Conservation (phyloP, 192 early-diverging fungal species). For the Endogone sp. region DNA sequence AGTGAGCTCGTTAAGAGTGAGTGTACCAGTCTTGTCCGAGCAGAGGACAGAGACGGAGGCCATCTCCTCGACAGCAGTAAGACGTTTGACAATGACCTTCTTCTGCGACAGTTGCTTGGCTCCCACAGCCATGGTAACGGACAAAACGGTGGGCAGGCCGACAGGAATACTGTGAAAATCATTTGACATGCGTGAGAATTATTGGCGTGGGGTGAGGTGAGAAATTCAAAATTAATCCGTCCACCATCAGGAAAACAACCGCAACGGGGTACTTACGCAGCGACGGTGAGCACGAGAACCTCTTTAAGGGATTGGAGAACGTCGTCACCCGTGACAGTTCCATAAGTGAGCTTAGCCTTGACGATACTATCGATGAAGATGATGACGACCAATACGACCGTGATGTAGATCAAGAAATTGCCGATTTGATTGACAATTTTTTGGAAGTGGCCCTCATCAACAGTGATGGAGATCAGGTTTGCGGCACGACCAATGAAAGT, state of each 20-base stretch:
- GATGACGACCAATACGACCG: conserved; percentile 64
- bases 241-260: no score
- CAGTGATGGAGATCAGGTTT: conserved; percentile 78
- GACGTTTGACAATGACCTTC: conserved; percentile 74
- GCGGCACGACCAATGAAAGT: conserved; percentile 91
- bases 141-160: conserved; percentile 77
- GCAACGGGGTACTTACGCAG: conserved; percentile 57
- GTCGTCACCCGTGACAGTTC: conserved; percentile 51
- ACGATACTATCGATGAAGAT: conserved; percentile 66
- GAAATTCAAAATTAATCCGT: no score
- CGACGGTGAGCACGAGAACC: conserved; percentile 68
- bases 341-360: conserved; percentile 18
- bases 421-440: conserved; percentile 91
- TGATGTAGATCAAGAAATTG: conserved; percentile 85
- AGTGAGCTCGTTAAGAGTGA: conserved; percentile 72
- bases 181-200: neutral
- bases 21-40: conserved; percentile 71
- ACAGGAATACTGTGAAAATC: conserved; percentile 51
- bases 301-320: conserved; percentile 46
- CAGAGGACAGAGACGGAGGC: conserved; percentile 67
- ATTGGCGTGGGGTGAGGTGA: no score
- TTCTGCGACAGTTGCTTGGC: conserved; percentile 66
- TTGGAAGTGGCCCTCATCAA: conserved; percentile 91
- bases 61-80: conserved; percentile 78
- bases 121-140: conserved; percentile 85